These are phyloP conservation scores for Penicillium simplicissimum DNA, from an alignment of 495 filamentous ascomycete species.

Conservation along the genomic window DNA sequence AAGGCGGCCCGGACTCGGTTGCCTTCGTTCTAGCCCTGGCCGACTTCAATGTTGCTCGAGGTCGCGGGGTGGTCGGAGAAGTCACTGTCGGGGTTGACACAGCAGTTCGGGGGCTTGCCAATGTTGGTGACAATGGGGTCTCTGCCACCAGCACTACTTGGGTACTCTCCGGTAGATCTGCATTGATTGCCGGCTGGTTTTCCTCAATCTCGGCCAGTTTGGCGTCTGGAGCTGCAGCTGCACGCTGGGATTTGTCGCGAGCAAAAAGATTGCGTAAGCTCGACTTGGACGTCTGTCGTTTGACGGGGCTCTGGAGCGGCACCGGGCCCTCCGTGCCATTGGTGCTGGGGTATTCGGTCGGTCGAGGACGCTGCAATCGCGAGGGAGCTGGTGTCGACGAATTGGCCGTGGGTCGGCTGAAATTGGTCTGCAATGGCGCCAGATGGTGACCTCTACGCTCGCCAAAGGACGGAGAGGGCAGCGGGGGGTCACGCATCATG, in stretches of 20 bases:
- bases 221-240: conserved; percentile 21
- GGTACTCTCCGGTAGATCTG: not conserved
- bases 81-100: conserved; percentile 31
- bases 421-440: conserved; percentile 43
- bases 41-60: conserved; percentile 27
- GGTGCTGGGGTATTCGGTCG: conserved; percentile 36
- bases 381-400: conserved; percentile 14
- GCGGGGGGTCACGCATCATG: conserved; percentile 5
- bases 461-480: conserved; percentile 33
- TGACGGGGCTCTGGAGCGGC: conserved; percentile 37
- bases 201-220: conserved; percentile 43
- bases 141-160: conserved; percentile 18
- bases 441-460: conserved; percentile 44
- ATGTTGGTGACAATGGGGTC: conserved; percentile 28
- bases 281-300: conserved; percentile 43
- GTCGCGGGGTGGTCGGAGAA: conserved; percentile 30
- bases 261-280: conserved; percentile 43
- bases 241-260: conserved; percentile 37
- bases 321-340: conserved; percentile 33
- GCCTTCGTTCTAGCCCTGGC: conserved; percentile 25
- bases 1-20: conserved; percentile 18
- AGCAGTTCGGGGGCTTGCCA: conserved; percentile 31
- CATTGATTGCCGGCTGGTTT: conserved; percentile 13
- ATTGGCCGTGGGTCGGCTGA: conserved; percentile 35
- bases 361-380: conserved; percentile 41